Evolutionary conservation across 768 basidiomycete species (phyloP), one percentile per base, ranked within the genome.

Genomic region (Ephemerocybe angulata): DNA sequence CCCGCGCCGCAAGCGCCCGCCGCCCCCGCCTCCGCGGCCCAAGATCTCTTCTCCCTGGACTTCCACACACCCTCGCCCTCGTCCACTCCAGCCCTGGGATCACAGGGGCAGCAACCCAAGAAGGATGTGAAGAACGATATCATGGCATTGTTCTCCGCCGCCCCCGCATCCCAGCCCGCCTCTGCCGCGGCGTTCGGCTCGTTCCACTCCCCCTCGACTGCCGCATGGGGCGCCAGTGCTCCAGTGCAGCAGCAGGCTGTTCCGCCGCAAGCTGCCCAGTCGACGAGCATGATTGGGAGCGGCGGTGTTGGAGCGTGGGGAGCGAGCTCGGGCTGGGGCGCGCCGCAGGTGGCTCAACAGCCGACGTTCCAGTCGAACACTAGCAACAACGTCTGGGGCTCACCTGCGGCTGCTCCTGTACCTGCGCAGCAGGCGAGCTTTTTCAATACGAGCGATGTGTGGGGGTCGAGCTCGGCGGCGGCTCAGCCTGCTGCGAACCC

Each of bases 111-210:
- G 63, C n/a, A 61, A 64, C 74, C 78, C 0, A 79, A 77, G 67
- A 90, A 89, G 64, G 87, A 90, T 62, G 79, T 86, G 42, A 94
- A 93, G 61, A 80, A 90, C 52, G 88, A 95, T 60, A 95, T 95
- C 59, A 75, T 95, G 17, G 90, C 90, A 0, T 78, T 95, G 38
- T 93, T 90, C 68, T 82, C 88, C 15, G 62, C 79, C 1, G 66
- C 79, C 0, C 65, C 76, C 0, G 61, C 76, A 2, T n/a, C n/a
- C n/a, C 62, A 72, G 31, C 56, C 70, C 0, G 63, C 72, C 29
- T 59, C 71, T 50, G 50, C 69, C 42, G 55, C 61, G 4, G 48
- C 63, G 25, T 65, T 67, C 58, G 76, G 71, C 2, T 73, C 77
- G 47, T 76, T 75, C 56, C 55, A 61, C 24, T 57, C 59, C 25